Base-by-base conservation (phyloP, 805 yeast species). In the Saturnispora galanensis region DNA sequence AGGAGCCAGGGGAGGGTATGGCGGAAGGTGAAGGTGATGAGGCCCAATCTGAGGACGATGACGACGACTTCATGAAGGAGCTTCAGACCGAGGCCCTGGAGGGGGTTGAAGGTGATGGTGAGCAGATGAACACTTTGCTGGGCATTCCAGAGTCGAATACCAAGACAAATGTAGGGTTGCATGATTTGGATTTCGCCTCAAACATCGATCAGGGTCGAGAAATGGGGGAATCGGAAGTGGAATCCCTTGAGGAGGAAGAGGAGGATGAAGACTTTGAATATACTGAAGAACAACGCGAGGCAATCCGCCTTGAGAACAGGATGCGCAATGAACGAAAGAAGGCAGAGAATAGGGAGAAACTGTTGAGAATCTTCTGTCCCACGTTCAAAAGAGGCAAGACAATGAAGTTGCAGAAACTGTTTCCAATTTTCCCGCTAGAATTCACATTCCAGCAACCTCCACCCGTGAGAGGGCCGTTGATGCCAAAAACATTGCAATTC, bases 381-480 rank as follows among this genome's bases (percentile, higher is more conserved):
- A 66, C 73, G 1, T 86, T 80, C 60, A 66, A 70, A 44, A 67
- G 66, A 17, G 71, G 76, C 21, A 66, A 72, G 38, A 72, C 79
- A 1, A 66, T 82, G 53, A 76, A 77, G 52, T 76, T 81, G 74
- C 85, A 82, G 58, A 60, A 73, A 7, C 63, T 84, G 39, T 83
- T 82, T 28, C 82, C 90, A 1, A 69, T 58, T 9, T 60, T 71
- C 10, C 84, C 89, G 1, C 63, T 66, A 13, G 69, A 69, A 46
- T 75, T 74, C 51, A 64, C 66, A 30, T 77, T 73, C 42, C 77
- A 78, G 35, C 64, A 67, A 18, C 82, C 86, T 1, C 60, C 70
- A 4, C 60, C 60, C 6, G 56, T 58, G 16, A 51, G 56, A 10
- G 67, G 65, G 47, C 76, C 80, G 2, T 56, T 79, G 31, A 60